phyloP scores from a whole-genome alignment of 179 eudicot genomes.

The Amaranthus tricolor region DNA sequence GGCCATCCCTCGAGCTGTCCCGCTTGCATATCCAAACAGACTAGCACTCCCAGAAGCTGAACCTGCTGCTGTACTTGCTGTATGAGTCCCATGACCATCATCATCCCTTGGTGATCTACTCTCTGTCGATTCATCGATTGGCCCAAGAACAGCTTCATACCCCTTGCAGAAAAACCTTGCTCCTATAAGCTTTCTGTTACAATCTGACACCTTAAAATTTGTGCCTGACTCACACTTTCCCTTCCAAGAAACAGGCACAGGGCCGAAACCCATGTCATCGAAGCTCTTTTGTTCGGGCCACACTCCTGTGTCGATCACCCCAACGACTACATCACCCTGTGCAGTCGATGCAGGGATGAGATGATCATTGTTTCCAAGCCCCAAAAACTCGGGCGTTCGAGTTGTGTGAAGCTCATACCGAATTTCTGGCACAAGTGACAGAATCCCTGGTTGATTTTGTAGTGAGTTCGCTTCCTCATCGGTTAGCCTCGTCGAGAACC shows the following conservation, averaged over 20 bases:
- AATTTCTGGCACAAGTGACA: slow-evolving; percentile 51
- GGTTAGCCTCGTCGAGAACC: slow-evolving; percentile 66
- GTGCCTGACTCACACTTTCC: slow-evolving; percentile 63
- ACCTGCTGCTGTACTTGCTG: slow-evolving; percentile 74
- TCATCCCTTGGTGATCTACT: slow-evolving; percentile 79
- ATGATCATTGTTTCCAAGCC: slow-evolving; percentile 36
- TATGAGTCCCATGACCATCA: slow-evolving; percentile 89
- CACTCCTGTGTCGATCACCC: slow-evolving; percentile 73
- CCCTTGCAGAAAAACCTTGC: slow-evolving; percentile 69
- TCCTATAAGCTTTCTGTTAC: slow-evolving; percentile 74
- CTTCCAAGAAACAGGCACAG: slow-evolving; percentile 66
- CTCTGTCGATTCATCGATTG: slow-evolving; percentile 54
- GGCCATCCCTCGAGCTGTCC: slow-evolving; percentile 85
- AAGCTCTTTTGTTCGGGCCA: slow-evolving; percentile 77
- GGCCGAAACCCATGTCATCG: slow-evolving; percentile 61
- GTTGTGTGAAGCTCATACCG: slow-evolving; percentile 78
- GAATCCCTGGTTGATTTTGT: slow-evolving; percentile 44
- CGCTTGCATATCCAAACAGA: slow-evolving; percentile 65
- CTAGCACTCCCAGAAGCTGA: slow-evolving; percentile 58
- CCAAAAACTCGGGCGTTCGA: slow-evolving; percentile 70
- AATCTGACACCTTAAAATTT: slow-evolving; percentile 44
- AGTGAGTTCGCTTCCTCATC: slow-evolving; percentile 55
- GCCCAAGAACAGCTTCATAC: slow-evolving; percentile 61
- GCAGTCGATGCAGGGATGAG: slow-evolving; percentile 39
- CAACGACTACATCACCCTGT: slow-evolving; percentile 53